These are phyloP conservation scores for Drosera capensis DNA, from an alignment of 148 eudicot genomes.

Conservation along the genomic window DNA sequence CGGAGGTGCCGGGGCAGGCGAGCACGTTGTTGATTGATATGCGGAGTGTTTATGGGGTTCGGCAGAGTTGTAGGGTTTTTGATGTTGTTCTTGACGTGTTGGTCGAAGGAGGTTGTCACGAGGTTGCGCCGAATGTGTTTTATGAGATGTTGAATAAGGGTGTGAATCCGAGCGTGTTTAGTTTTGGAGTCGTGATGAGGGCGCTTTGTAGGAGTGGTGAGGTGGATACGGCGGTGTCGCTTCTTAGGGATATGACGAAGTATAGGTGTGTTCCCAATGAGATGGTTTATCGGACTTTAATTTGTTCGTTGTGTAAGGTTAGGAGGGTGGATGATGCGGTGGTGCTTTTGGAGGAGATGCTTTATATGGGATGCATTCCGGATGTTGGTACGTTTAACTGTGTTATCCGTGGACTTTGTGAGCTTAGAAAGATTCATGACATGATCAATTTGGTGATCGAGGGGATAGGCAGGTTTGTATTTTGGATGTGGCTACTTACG, in stretches of 20 bases:
- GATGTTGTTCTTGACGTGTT: constrained; percentile 76
- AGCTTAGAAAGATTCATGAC: constrained; percentile 47
- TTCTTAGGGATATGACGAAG: constrained; percentile 84
- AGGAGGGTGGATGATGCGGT: constrained; percentile 55
- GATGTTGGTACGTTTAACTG: constrained; percentile 86
- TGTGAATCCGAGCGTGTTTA: constrained; percentile 61
- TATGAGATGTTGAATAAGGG: constrained; percentile 81
- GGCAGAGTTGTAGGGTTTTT: constrained; percentile 57
- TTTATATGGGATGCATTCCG: constrained; percentile 78
- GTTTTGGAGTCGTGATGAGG: constrained; percentile 70
- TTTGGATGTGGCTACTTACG: constrained; percentile 63
- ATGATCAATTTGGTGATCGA: constrained; percentile 73
- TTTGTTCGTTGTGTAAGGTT: constrained; percentile 50
- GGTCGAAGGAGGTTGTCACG: constrained; percentile 54
- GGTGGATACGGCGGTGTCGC: constrained; percentile 64
- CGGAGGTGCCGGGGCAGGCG: constrained; percentile 81
- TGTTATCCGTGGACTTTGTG: constrained; percentile 65
- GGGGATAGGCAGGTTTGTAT: constrained; percentile 55
- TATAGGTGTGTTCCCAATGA: constrained; percentile 92
- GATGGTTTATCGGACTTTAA: constrained; percentile 66
- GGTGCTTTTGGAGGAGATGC: constrained; percentile 80
- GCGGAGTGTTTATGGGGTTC: constrained; percentile 40
- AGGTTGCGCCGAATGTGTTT: constrained; percentile 63
- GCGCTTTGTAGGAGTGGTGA: constrained; percentile 65
- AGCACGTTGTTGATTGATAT: constrained; percentile 86